Base-by-base conservation (phyloP, 768 basidiomycete genomes). In the Postia placenta region DNA sequence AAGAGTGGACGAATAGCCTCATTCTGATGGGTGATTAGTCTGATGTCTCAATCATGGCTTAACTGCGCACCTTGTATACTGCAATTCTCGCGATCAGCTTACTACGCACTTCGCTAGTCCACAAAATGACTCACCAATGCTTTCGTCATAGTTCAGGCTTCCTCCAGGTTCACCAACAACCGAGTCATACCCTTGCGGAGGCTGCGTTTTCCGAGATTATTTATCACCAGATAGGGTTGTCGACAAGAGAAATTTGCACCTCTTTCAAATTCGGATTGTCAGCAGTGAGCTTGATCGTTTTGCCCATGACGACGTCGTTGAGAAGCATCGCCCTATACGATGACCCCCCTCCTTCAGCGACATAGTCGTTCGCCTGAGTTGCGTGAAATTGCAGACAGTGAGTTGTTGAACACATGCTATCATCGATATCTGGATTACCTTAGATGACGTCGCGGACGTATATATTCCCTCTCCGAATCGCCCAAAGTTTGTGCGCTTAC, bases 361-460 rank as follows among this genome's bases (percentile, higher is more conserved):
- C 52, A 23, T 62, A 62, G 26, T 59, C 58, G 22, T 61, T 55
- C 25, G 61, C 58, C 60, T 61, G 17, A 30, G 14, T 11, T 6
- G 12, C 14, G 19, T 24, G 43, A 36, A n/a, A n/a, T n/a, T n/a
- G n/a, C n/a, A n/a, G n/a, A n/a, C n/a, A n/a, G n/a, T n/a, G n/a
- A n/a, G n/a, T n/a, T n/a, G n/a, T n/a, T n/a, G 17, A 28, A 20
- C 33, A 25, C 37, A 25, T 35, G 14, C 48, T n/a, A 47, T 17
- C 3, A 14, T 33, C 28, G 24, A 40, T 27, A 15, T 17, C 30
- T 15, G 30, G 46, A 45, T 15, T 26, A 61, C 60, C 52, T 62
- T 61, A 6, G 58, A 62, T 11, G 61, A 62, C 3, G 61, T 62
- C 15, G 60, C 61, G 15, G 61, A 61, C 20, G 58, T 61, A 41